Percentiles rank a stretch among this genome's conserved stretches.
Evolutionary conservation across 1,284 basidiomycete species (phyloP).

Genomic region (Moesziomyces sp.): DNA sequence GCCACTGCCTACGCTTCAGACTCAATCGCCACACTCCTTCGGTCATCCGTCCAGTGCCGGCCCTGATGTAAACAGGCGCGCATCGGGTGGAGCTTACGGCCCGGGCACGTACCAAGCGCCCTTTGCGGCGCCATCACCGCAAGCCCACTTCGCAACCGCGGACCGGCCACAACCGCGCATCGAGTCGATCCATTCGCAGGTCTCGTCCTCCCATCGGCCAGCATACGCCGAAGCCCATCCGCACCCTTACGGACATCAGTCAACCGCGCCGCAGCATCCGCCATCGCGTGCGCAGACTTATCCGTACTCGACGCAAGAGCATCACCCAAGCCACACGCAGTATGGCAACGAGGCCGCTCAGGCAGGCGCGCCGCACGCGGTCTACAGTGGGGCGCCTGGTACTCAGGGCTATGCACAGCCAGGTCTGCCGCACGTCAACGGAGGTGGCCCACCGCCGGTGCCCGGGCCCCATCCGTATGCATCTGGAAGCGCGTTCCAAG

Average conservation of each 20-base stretch:
- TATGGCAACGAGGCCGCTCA: background rate
- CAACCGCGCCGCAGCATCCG: constrained; percentile 12
- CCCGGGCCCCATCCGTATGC: constrained; percentile 17
- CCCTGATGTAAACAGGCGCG: constrained; percentile 9
- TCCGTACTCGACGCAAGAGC: constrained; percentile 12
- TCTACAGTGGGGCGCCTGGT: background rate
- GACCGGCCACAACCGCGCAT: background rate
- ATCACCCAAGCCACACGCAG: constrained; percentile 1
- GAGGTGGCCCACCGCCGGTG: constrained; percentile 1
- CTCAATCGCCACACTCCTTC: constrained; percentile 19
- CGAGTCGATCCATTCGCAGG: background rate
- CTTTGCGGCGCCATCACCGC: background rate
- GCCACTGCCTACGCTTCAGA: constrained; percentile 2
- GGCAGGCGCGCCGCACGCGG: background rate
- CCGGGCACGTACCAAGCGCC: background rate
- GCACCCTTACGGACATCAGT: constrained; percentile 15
- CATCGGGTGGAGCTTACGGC: constrained; percentile 4
- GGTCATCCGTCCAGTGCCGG: constrained; percentile 1
- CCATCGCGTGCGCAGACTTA: constrained; percentile 19
- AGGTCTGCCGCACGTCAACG: constrained; percentile 1
- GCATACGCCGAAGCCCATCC: background rate
- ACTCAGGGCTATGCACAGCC: constrained; percentile 3
- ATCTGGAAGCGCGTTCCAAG: background rate
- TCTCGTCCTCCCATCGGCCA: background rate
- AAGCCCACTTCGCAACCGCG: background rate